Conservation (phyloP, 2,329 filamentous ascomycete genomes). For the Coniella lustricola region DNA sequence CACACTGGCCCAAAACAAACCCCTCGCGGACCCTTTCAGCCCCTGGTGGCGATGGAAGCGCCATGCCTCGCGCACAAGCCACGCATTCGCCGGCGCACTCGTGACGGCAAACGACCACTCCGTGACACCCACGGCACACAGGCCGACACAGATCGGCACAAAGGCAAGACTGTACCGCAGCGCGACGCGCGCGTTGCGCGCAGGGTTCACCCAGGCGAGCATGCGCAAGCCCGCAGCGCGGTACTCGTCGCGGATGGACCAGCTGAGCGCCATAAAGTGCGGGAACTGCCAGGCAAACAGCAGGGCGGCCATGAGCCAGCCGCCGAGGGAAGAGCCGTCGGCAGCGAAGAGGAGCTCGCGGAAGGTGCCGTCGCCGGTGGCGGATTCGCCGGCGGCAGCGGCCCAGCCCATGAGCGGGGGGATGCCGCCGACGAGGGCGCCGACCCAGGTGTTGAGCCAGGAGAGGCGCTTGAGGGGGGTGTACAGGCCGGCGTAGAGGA, state of each 20-base stretch:
- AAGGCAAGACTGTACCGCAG: conserved; percentile 80
- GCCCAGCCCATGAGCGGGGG: conserved; percentile 98
- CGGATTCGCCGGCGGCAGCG: conserved; percentile 82
- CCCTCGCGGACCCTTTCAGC: conserved; percentile 70
- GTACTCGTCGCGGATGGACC: conserved; percentile 86
- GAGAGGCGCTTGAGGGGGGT: conserved; percentile 86
- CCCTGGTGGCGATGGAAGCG: conserved; percentile 76
- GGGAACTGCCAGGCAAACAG: conserved; percentile 97
- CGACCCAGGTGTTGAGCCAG: conserved; percentile 89
- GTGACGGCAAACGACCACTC: conserved; percentile 79
- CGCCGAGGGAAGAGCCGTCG: conserved; percentile 60
- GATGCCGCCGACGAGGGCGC: conserved; percentile 85
- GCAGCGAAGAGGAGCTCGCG: conserved; percentile 65
- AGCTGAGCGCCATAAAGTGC: conserved; percentile 92
- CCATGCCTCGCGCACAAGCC: conserved; percentile 75
- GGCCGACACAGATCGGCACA: conserved; percentile 74
- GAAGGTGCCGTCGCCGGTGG: conserved; percentile 68
- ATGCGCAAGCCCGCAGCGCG: conserved; percentile 59
- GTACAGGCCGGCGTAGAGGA: conserved; percentile 84
- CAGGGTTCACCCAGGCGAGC: conserved; percentile 83
- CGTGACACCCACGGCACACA: conserved; percentile 75
- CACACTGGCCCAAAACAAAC: conserved; percentile 93
- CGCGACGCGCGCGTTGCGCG: conserved; percentile 78
- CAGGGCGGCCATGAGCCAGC: conserved; percentile 79
- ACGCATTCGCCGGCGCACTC: conserved; percentile 74